Evolutionary conservation across 768 basidiomycete species (phyloP).

Genomic region (Auricularia auricula-judae): DNA sequence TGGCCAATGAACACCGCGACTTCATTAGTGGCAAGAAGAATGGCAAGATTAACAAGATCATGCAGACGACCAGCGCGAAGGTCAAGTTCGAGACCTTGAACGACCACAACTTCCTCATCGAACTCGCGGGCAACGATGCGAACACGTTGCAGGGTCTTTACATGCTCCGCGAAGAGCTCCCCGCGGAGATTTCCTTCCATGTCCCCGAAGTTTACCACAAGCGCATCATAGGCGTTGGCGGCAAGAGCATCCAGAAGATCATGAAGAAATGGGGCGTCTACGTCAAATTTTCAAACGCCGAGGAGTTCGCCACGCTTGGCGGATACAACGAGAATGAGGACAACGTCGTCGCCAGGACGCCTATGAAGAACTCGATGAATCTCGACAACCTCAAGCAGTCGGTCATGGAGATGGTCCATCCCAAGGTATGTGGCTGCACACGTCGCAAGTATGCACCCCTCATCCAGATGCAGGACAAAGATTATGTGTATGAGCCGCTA

Average conservation of each 20-base stretch:
- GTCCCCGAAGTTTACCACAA: slow-evolving; percentile 98
- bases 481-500: slow-evolving; percentile 88
- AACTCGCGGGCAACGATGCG: slow-evolving; percentile 76
- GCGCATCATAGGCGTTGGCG: slow-evolving; percentile 96
- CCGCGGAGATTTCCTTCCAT: slow-evolving; percentile 96
- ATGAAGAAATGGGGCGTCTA: slow-evolving; percentile 99
- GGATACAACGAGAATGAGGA: slow-evolving; percentile 97
- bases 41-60: slow-evolving; percentile 99
- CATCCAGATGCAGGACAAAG: slow-evolving; percentile 62
- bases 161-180: slow-evolving; percentile 92
- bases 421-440: slow-evolving; percentile 53
- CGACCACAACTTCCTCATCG: slow-evolving; percentile 90
- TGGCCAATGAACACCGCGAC: slow-evolving; percentile 94
- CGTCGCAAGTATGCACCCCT: background rate
- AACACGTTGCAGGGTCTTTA: slow-evolving; percentile 80
- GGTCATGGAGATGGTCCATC: slow-evolving; percentile 95
- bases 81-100: slow-evolving; percentile 99
- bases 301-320: slow-evolving; percentile 89
- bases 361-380: slow-evolving; percentile 93
- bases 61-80: slow-evolving; percentile 94
- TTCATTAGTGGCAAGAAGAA: slow-evolving; percentile 99
- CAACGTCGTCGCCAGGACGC: slow-evolving; percentile 96
- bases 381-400: slow-evolving; percentile 90
- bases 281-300: slow-evolving; percentile 97
- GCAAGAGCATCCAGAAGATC: slow-evolving; percentile 95